A percentile compares a stretch with the other conserved stretches of the same genome.
phyloP scores from a whole-genome alignment of 257 asterid species.

The Paraleonurus japonicus region DNA sequence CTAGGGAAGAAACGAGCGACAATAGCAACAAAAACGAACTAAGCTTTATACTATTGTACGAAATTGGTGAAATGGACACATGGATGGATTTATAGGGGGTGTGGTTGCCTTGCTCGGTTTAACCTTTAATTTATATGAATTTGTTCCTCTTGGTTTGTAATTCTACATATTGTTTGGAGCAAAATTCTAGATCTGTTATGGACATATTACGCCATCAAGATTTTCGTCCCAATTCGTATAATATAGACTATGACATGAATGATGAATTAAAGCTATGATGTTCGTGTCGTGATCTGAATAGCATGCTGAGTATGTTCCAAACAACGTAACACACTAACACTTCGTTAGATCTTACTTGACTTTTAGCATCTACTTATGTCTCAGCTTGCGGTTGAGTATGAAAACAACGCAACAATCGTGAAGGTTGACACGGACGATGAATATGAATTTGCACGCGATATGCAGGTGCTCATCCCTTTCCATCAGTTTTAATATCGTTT shows the following conservation, averaged over 20 bases:
- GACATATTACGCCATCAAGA: too few species aligned
- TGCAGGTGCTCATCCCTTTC: conserved; percentile 60
- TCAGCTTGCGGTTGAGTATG: conserved; percentile 99
- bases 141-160: too few species aligned
- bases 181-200: too few species aligned
- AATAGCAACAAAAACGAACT: neutral
- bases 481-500: neutral
- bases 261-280: neutral
- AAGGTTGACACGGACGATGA: conserved; percentile 96
- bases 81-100: too few species aligned
- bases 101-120: too few species aligned
- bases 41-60: neutral
- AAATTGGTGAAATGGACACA: too few species aligned
- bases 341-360: conserved; percentile 9
- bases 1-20: neutral
- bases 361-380: conserved; percentile 16
- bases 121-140: too few species aligned
- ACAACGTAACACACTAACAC: neutral
- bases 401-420: conserved; percentile 71
- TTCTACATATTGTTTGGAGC: too few species aligned
- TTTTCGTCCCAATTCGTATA: too few species aligned
- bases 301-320: neutral
- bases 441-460: conserved; percentile 85
- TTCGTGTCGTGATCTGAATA: neutral
- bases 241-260: too few species aligned